A percentile compares a stretch with the other conserved stretches of the same genome.
These are phyloP conservation scores for Prunella vulgaris DNA, from an alignment of 257 asterid species.

Conservation along the genomic window DNA sequence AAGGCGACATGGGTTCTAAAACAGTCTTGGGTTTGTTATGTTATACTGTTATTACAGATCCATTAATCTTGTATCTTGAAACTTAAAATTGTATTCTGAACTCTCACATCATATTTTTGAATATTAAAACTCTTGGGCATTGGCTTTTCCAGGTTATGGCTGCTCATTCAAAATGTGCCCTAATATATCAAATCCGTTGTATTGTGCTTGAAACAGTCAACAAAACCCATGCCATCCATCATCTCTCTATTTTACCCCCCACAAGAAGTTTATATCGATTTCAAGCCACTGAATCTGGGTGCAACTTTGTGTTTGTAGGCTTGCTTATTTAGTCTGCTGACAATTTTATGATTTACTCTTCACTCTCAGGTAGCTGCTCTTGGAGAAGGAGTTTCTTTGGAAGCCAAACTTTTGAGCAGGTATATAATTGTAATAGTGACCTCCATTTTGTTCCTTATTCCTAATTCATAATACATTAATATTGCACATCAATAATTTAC, in stretches of 20 bases:
- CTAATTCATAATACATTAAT: conserved; percentile 20
- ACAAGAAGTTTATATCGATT: conserved; percentile 7
- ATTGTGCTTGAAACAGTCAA: background rate
- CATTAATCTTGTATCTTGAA: conserved; percentile 2
- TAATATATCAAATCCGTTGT: background rate
- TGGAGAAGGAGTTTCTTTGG: conserved; percentile 95
- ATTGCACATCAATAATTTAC: conserved; percentile 29
- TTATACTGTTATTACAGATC: background rate
- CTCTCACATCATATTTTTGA: conserved; percentile 14
- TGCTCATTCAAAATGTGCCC: background rate
- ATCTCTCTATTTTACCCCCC: background rate
- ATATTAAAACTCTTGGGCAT: background rate
- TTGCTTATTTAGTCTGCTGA: conserved; percentile 11
- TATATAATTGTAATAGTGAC: conserved; percentile 24
- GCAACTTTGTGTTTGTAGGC: conserved; percentile 6
- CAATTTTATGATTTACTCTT: conserved; percentile 20
- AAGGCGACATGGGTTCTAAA: background rate
- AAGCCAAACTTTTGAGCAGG: conserved; percentile 96
- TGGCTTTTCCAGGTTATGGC: conserved; percentile 7
- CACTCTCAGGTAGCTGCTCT: conserved; percentile 97
- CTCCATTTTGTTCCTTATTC: conserved; percentile 20
- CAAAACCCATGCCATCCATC: background rate
- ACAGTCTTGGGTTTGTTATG: background rate
- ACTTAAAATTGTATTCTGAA: background rate
- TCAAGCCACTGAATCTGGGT: background rate